A percentile compares a stretch with the other conserved stretches of the same genome.
phyloP scores from a whole-genome alignment of 176 grass and related monocot genomes.

The Triticum dicoccoides region DNA sequence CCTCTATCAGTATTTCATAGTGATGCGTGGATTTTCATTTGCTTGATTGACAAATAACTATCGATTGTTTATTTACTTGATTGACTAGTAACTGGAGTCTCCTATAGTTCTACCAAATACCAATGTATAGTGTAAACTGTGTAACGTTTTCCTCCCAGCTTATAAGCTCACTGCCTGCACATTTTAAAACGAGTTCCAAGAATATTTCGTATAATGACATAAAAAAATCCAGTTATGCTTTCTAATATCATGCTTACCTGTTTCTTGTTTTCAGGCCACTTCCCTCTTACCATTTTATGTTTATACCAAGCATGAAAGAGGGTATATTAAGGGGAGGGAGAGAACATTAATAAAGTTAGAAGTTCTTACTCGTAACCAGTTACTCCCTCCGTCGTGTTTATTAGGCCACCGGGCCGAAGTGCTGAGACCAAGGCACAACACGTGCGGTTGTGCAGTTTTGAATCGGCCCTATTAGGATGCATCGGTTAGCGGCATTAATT shows the following conservation, averaged over 20 bases:
- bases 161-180: neutral
- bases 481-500: neutral
- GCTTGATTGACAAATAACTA: neutral
- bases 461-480: neutral
- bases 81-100: neutral
- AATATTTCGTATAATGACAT: neutral
- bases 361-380: neutral
- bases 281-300: neutral
- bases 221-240: neutral
- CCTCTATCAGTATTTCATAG: neutral
- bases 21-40: neutral
- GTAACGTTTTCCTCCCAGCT: no score
- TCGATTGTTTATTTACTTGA: neutral
- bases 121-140: no score
- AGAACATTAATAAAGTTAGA: neutral
- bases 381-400: neutral
- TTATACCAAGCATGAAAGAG: neutral
- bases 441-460: neutral
- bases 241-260: neutral
- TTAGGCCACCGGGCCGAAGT: neutral
- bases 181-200: neutral
- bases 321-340: neutral
- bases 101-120: no score
- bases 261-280: neutral
- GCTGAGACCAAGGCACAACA: neutral